Conservation (phyloP, 2,329 filamentous ascomycete genomes). For the Venturia pyrina region DNA sequence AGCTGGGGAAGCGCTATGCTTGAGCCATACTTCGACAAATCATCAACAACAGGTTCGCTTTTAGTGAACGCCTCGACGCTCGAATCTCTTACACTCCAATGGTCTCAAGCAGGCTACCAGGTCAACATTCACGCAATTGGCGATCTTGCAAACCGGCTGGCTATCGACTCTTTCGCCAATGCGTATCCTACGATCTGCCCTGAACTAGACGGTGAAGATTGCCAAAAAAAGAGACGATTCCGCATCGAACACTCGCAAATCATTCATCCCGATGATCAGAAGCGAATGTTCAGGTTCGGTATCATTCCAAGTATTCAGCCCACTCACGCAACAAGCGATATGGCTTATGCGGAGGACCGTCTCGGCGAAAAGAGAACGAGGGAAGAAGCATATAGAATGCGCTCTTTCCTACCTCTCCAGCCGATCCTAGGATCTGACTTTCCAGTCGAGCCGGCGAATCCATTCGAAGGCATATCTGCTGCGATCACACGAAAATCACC, state of each 20-base stretch:
- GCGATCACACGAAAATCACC: constrained; percentile 54
- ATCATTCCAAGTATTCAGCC: constrained; percentile 62
- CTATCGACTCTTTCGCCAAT: constrained; percentile 51
- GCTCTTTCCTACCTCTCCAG: constrained; percentile 43
- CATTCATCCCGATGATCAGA: constrained; percentile 55
- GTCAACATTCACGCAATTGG: constrained; percentile 67
- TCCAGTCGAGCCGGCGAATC: constrained; percentile 58
- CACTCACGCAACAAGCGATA: constrained; percentile 62
- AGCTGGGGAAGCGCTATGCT: constrained; percentile 64
- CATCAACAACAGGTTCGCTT: constrained; percentile 51
- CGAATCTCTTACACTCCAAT: constrained; percentile 42
- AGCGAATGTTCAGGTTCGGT: constrained; percentile 46
- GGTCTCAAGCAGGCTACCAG: constrained; percentile 53
- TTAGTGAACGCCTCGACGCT: constrained; percentile 55
- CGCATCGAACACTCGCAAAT: constrained; percentile 65
- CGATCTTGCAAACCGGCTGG: constrained; percentile 56
- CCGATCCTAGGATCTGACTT: constrained; percentile 60
- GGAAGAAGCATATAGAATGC: constrained; percentile 56
- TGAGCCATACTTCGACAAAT: constrained; percentile 58
- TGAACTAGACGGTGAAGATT: constrained; percentile 27
- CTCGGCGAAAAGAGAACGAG: constrained; percentile 47
- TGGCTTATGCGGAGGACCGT: constrained; percentile 53
- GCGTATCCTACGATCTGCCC: constrained; percentile 47
- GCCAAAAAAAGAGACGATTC: constrained; percentile 48
- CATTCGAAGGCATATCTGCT: constrained; percentile 60